Evolutionary conservation across 805 yeast genomes (phyloP), one percentile per base, ranked within the genome.

Genomic region (Suhomyces sp.): DNA sequence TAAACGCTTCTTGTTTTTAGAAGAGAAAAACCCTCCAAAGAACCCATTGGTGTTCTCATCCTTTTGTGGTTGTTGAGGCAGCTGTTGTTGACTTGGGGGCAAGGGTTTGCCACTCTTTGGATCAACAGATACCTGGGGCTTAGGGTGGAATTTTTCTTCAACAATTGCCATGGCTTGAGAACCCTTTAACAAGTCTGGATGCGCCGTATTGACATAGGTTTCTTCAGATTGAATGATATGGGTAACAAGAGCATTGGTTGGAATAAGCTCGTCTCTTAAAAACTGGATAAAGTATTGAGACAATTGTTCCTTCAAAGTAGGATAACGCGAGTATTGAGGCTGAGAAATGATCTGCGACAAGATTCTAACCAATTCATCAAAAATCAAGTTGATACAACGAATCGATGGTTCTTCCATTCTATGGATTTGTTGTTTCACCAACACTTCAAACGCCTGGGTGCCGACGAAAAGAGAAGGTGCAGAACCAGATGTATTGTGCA

Each of bases 401-500:
- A 89, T 61, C 3, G 94, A 76, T 10, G 99, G 99, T 62, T 93
- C 97, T 72, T 92, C 97, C 75, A 94, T 90, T 70, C 98, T 84
- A 62, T 80, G 84, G 59, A 93, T 92, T 45, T 65, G 69, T 52
- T 65, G 69, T 49, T 57, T 54, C 20, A 57, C 60, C 55, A 57
- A 81, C 17, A 92, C 96, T 69, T 94, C 99, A 69, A 93, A 93
- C 0, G 97, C 97, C 62, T 90, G 94, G 8, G 98, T 93, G 21
- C 98, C 98, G 55, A 93, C 98, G 74, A 93, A 93, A 62, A 93
- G 77, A 4, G 97, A 89, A 12, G 99, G 98, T 1, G 98, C 69
- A 31, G 97, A 87, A 63, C 99, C 99, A 7, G 97, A 87, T 43
- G 97, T 88, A 71, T 93, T 93, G 76, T 94, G 93, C 86, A 93